Conservation (phyloP, 2,329 filamentous ascomycete genomes). For the Ciborinia camelliae region DNA sequence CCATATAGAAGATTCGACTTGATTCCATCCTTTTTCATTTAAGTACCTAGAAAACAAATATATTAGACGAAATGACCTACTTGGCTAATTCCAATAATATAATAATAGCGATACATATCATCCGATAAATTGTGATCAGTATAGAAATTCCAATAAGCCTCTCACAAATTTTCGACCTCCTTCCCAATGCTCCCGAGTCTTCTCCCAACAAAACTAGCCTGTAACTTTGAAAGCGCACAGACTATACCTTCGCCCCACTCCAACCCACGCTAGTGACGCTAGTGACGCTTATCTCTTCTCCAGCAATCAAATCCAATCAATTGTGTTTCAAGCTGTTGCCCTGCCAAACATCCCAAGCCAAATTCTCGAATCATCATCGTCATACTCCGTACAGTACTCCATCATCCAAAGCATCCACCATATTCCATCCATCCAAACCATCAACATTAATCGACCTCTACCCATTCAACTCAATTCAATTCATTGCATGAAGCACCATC, state of each 20-base stretch:
- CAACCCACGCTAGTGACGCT: not conserved
- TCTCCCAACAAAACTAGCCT: conserved; percentile 4
- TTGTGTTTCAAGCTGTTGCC: conserved; percentile 4
- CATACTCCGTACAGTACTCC: not conserved
- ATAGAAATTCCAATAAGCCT: too few relatives aligned
- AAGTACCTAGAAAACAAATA: not conserved
- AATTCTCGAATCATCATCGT: not conserved
- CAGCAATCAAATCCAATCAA: not conserved
- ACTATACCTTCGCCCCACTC: not conserved
- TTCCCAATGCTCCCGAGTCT: too few relatives aligned
- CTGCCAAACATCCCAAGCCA: not conserved
- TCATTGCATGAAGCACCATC: conserved; percentile 17
- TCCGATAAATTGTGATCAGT: too few relatives aligned
- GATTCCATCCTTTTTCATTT: not conserved
- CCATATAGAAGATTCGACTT: not conserved
- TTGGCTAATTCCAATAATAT: too few relatives aligned
- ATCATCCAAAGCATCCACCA: not conserved
- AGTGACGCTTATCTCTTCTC: not conserved
- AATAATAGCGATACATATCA: not conserved
- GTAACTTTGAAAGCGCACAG: not conserved
- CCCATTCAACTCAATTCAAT: not conserved
- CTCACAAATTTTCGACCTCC: too few relatives aligned
- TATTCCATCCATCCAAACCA: not conserved
- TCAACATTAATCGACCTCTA: not conserved
- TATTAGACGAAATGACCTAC: not conserved